These are phyloP conservation scores for Deinandra increscens DNA, from an alignment of 129 eudicot species.

Conservation along the genomic window DNA sequence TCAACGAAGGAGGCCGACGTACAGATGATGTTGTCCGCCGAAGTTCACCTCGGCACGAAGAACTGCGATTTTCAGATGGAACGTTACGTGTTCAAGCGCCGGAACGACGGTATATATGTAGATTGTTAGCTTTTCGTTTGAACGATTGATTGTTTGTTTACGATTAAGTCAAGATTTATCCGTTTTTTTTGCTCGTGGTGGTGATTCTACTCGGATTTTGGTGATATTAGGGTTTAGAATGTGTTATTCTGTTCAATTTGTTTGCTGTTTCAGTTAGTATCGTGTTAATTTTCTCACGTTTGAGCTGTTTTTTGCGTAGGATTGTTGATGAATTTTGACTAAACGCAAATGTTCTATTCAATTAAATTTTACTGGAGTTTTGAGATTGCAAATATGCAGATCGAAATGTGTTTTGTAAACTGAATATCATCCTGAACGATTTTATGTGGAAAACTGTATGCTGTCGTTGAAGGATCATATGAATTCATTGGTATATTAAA, in stretches of 20 bases:
- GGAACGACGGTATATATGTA: slow-evolving; percentile 44
- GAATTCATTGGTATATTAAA: neutral
- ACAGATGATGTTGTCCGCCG: slow-evolving; percentile 37
- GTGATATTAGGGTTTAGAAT: neutral
- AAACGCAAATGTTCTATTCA: neutral
- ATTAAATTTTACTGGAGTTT: neutral
- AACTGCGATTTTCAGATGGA: slow-evolving; percentile 36
- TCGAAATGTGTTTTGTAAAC: neutral
- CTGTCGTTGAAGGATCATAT: neutral
- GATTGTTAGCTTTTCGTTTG: neutral
- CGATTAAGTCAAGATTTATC: neutral
- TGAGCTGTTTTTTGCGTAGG: neutral
- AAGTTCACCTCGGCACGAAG: slow-evolving; percentile 30
- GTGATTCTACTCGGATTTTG: neutral
- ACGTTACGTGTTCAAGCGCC: slow-evolving; percentile 29
- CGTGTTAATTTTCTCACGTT: neutral
- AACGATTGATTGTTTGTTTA: neutral
- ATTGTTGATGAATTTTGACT: neutral
- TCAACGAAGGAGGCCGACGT: slow-evolving; percentile 47
- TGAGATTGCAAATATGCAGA: neutral
- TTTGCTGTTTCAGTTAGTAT: neutral
- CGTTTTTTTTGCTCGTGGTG: neutral
- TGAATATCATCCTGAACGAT: neutral
- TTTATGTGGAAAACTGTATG: neutral
- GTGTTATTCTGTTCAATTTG: neutral